These are phyloP conservation scores for Pseudogymnoascus sp. DNA, from an alignment of 2,329 filamentous ascomycete genomes.

Conservation along the genomic window DNA sequence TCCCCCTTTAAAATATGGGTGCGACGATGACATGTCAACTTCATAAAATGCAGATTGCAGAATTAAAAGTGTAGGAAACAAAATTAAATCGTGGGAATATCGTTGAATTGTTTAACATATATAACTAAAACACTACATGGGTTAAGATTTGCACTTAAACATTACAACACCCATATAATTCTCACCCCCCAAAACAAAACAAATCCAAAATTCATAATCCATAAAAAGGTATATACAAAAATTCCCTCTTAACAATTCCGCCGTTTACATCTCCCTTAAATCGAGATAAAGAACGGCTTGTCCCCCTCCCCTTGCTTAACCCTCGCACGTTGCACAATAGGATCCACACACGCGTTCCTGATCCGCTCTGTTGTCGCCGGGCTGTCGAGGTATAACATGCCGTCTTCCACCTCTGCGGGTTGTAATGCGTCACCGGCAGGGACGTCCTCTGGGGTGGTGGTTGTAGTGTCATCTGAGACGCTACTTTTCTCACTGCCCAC, in stretches of 20 bases:
- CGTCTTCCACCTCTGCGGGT: constrained; percentile 14
- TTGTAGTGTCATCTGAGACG: constrained; percentile 6
- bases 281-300: constrained; percentile 66
- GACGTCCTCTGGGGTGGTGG: neutral
- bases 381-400: constrained; percentile 58
- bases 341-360: constrained; percentile 67
- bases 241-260: neutral
- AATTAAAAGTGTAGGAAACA: neutral
- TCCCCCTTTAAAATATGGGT: neutral
- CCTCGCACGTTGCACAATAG: constrained; percentile 64
- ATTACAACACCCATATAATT: neutral
- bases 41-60: neutral
- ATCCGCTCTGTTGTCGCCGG: constrained; percentile 82
- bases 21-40: neutral
- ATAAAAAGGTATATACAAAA: constrained; percentile 1
- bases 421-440: neutral
- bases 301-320: constrained; percentile 68
- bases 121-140: neutral
- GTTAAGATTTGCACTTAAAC: neutral
- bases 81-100: neutral
- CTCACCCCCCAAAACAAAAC: neutral
- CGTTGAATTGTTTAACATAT: neutral
- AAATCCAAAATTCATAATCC: neutral
- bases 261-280: constrained; percentile 14
- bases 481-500: neutral